Base-by-base conservation (phyloP, 768 basidiomycete species). In the Boletellus ananas region DNA sequence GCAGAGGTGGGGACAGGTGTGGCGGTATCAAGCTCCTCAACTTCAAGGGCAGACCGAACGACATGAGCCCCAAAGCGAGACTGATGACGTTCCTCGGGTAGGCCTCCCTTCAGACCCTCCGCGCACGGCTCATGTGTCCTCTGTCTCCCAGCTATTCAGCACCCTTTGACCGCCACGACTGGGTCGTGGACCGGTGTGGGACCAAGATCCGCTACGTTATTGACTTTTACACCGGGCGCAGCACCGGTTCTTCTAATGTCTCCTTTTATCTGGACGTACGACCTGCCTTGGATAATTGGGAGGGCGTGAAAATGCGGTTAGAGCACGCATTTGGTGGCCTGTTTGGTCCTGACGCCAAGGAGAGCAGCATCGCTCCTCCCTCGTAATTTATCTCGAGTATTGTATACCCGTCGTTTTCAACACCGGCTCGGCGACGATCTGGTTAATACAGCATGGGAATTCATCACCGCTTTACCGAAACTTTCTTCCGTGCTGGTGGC, bases 81-180 rank as follows among this genome's bases (percentile, higher is more conserved):
- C 75, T 83, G 68, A 91, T 90, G 69, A 84, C 82, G 51, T 70
- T 96, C 33, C 74, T 94, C 35, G 96, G 96, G 96, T 97, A 64
- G 52, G 83, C 71, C 9, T 47, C 43, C 17, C 43, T 39, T 47
- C 13, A 36, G 25, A 29, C 38, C 16, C n/a, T 3, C 43, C 3
- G 2, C 14, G 1, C 11, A 11, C 18, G 2, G 14, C 35, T 56
- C 8, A 54, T 46, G 18, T n/a, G 4, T 6, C 23, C 5, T 6
- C 23, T 6, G 23, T 25, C 23, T 35, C 50, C 7, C 58, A 99
- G 95, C 11, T 99, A 96, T 68, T 78, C 90, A 23, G 78, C 90
- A 20, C 96, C 96, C 0, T 99, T 99, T 69, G 96, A 99, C 67
- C 77, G 92, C 47, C 96, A 99, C 58, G 95, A 98, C 67, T 99